phyloP scores from a whole-genome alignment of 805 yeast genomes.

The Yamadazyma insecticola region DNA sequence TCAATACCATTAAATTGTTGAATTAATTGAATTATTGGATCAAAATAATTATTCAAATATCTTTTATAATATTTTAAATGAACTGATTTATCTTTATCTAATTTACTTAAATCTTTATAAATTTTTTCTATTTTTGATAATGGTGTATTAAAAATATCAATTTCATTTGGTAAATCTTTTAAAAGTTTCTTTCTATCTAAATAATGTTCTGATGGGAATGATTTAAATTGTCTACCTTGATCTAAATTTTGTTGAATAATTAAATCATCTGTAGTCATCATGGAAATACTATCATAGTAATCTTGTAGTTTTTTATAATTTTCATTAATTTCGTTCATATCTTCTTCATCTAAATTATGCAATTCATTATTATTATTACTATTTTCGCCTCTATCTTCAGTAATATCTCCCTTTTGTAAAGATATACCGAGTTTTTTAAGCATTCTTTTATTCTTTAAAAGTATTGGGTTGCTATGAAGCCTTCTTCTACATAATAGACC shows the following conservation, averaged over 20 bases:
- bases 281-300: conserved; percentile 25
- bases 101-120: conserved; percentile 23
- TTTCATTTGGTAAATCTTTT: conserved; percentile 30
- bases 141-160: conserved; percentile 28
- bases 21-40: conserved; percentile 22
- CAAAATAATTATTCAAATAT: conserved; percentile 27
- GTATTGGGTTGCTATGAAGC: too few relatives aligned
- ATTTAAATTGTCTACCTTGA: conserved; percentile 29
- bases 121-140: conserved; percentile 25
- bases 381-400: too few relatives aligned
- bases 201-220: conserved; percentile 30
- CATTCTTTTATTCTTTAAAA: conserved; percentile 7
- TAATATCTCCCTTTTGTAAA: conserved; percentile 29
- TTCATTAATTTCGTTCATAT: not conserved
- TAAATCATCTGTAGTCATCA: conserved; percentile 36
- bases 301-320: conserved; percentile 7
- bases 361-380: conserved; percentile 3
- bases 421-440: conserved; percentile 28
- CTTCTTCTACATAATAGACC: too few relatives aligned
- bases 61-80: conserved; percentile 34
- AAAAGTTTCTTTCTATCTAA: conserved; percentile 27
- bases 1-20: conserved; percentile 34
- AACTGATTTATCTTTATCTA: conserved; percentile 34
- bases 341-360: conserved; percentile 1
- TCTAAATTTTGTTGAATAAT: conserved; percentile 31